These are phyloP conservation scores for Chytriomyces hyalinus DNA, from an alignment of 192 early-diverging fungal genomes.

Conservation along the genomic window DNA sequence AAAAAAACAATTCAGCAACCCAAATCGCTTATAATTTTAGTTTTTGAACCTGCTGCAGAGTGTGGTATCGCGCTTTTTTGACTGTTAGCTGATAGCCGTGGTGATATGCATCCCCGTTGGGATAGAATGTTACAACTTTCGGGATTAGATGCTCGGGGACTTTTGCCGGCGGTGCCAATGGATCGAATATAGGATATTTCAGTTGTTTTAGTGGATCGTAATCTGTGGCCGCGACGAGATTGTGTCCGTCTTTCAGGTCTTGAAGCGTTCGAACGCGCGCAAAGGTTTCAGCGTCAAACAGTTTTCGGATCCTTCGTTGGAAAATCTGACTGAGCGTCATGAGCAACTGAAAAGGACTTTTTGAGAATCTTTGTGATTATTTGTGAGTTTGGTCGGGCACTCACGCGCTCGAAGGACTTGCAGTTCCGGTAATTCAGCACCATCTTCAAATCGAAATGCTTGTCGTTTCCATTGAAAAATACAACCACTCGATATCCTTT, in stretches of 20 bases:
- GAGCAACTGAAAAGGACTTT: constrained; percentile 10
- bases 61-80: constrained; percentile 42
- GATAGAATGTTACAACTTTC: constrained; percentile 51
- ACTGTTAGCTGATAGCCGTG: constrained; percentile 51
- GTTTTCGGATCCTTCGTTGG: constrained; percentile 20
- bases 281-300: constrained; percentile 57
- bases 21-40: not conserved
- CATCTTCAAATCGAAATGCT: constrained; percentile 40
- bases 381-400: not conserved
- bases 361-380: not conserved
- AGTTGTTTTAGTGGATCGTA: constrained; percentile 42
- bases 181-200: constrained; percentile 39
- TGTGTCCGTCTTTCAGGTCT: constrained; percentile 52
- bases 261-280: constrained; percentile 43
- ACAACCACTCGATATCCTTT: constrained; percentile 58
- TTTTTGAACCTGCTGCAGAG: constrained; percentile 43
- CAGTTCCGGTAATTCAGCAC: constrained; percentile 62
- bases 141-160: constrained; percentile 13
- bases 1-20: no score
- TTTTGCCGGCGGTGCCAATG: constrained; percentile 10
- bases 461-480: constrained; percentile 51
- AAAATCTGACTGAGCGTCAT: constrained; percentile 13
- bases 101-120: constrained; percentile 60
- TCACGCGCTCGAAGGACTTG: constrained; percentile 57
- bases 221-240: constrained; percentile 46